These are phyloP conservation scores for Sporothrix sp. DNA, from an alignment of 2,329 filamentous ascomycete genomes.

Conservation along the genomic window DNA sequence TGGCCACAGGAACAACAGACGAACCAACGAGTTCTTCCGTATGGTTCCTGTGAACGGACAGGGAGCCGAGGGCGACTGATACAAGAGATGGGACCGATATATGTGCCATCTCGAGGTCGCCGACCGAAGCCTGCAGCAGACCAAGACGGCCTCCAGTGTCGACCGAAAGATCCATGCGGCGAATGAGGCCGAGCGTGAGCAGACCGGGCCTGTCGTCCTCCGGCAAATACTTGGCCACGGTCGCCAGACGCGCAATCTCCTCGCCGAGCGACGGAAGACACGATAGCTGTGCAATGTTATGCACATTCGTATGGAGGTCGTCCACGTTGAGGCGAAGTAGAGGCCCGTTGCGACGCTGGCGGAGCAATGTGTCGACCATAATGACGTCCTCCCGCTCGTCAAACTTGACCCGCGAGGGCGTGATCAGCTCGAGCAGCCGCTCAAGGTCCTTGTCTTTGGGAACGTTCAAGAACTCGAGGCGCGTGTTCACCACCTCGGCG, in stretches of 20 bases:
- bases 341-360: conserved; percentile 77
- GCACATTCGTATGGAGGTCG: conserved; percentile 51
- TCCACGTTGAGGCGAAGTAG: conserved; percentile 64
- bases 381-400: conserved; percentile 83
- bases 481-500: conserved; percentile 54
- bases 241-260: conserved; percentile 73
- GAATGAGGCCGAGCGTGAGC: conserved; percentile 60
- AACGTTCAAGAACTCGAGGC: conserved; percentile 59
- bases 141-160: conserved; percentile 63
- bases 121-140: conserved; percentile 44
- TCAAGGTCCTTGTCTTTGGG: conserved; percentile 76
- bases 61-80: conserved; percentile 60
- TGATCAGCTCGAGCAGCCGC: conserved; percentile 73
- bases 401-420: conserved; percentile 84
- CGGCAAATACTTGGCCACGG: conserved; percentile 86
- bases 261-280: conserved; percentile 62
- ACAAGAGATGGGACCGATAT: conserved; percentile 77
- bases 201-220: conserved; percentile 91
- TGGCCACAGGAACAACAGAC: conserved; percentile 19
- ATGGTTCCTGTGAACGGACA: conserved; percentile 54
- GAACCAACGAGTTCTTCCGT: conserved; percentile 63
- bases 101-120: conserved; percentile 62
- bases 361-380: conserved; percentile 79
- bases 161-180: conserved; percentile 50
- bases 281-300: conserved; percentile 54